Conservation (phyloP, 179 eudicot species). For the Vitellaria paradoxa region DNA sequence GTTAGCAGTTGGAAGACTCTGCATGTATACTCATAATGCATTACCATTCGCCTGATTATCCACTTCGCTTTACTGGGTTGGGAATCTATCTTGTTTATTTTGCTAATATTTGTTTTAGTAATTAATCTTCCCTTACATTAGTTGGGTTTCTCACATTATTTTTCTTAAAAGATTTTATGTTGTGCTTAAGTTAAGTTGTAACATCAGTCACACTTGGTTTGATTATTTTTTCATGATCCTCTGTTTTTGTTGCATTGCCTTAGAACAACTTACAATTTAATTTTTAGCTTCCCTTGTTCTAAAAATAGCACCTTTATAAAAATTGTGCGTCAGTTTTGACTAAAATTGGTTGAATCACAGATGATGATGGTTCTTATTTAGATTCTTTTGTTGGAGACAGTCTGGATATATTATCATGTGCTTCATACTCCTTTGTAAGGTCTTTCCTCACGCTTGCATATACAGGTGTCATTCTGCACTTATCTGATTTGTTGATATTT, state of each 20-base stretch:
- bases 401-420: slow-evolving; percentile 53
- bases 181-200: neutral
- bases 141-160: too few species aligned
- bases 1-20: neutral
- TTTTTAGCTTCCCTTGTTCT: neutral
- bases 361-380: slow-evolving; percentile 56
- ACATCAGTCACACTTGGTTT: neutral
- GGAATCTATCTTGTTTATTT: neutral
- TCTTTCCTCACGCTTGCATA: slow-evolving; percentile 43
- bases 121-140: too few species aligned
- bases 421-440: slow-evolving; percentile 41
- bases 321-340: slow-evolving; percentile 18
- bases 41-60: neutral
- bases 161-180: too few species aligned
- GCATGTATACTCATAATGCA: neutral
- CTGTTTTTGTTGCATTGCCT: neutral
- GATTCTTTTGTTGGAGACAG: slow-evolving; percentile 54
- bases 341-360: slow-evolving; percentile 39
- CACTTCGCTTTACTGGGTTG: neutral
- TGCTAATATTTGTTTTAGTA: neutral
- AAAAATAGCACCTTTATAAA: neutral
- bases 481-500: slow-evolving; percentile 34
- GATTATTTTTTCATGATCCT: too few species aligned
- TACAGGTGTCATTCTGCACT: slow-evolving; percentile 66
- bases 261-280: neutral